Percentiles rank a stretch among this genome's conserved stretches.
Conservation (phyloP, 306 rosid genomes). For the Medicago arabica region DNA sequence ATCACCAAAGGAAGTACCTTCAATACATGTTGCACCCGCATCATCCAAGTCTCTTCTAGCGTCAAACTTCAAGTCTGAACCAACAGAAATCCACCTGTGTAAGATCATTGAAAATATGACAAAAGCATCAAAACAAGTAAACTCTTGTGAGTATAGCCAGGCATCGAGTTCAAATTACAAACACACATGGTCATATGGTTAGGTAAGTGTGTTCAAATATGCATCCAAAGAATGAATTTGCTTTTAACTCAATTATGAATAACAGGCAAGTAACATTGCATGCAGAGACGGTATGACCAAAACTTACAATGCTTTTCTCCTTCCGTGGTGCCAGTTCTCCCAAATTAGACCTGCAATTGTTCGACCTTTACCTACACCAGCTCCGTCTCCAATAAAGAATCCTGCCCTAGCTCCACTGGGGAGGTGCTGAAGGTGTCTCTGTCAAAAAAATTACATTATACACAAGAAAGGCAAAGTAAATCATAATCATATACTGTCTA, state of each 20-base stretch:
- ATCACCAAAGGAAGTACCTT: constrained; percentile 58
- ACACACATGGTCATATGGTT: neutral
- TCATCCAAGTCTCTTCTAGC: constrained; percentile 98
- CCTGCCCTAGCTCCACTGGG: constrained; percentile 81
- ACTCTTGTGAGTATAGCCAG: constrained; percentile 23
- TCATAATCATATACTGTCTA: constrained; percentile 36
- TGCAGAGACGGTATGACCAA: constrained; percentile 37
- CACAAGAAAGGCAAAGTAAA: constrained; percentile 39
- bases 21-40: constrained; percentile 75
- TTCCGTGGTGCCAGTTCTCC: constrained; percentile 93
- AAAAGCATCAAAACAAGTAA: constrained; percentile 50
- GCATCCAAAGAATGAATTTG: constrained; percentile 30
- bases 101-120: constrained; percentile 47
- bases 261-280: constrained; percentile 30
- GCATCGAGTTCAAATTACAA: constrained; percentile 23
- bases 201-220: neutral
- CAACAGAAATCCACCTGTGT: constrained; percentile 99
- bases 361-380: constrained; percentile 99
- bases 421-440: constrained; percentile 95
- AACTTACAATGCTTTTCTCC: constrained; percentile 92
- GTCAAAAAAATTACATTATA: constrained; percentile 56
- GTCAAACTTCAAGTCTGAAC: constrained; percentile 99
- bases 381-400: constrained; percentile 96
- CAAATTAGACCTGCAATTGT: constrained; percentile 93
- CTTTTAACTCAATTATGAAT: constrained; percentile 21